Percentiles rank a stretch among this genome's conserved stretches.
These are phyloP conservation scores for Solanum hybrid DNA, from an alignment of 305 asterid species.

Conservation along the genomic window DNA sequence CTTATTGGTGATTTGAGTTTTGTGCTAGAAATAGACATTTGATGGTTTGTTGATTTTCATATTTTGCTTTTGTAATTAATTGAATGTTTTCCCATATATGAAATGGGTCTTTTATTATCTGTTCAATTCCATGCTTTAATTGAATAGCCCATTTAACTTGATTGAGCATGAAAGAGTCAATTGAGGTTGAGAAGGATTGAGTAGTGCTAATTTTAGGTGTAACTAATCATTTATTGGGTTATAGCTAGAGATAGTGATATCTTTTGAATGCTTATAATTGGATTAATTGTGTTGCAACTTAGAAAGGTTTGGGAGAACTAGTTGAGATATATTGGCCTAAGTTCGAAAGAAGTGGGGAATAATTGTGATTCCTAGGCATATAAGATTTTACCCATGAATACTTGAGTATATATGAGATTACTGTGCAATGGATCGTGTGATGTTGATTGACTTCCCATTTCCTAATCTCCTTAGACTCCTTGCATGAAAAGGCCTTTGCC, in stretches of 20 bases:
- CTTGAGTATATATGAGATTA: not conserved
- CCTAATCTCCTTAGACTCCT: not conserved
- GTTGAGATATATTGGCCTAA: not conserved
- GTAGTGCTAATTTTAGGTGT: not conserved
- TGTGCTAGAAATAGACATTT: not conserved
- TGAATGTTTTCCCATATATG: not conserved
- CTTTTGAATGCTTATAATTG: not conserved
- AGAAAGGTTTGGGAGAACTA: not conserved
- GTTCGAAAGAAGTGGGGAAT: not conserved
- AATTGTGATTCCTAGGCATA: not conserved
- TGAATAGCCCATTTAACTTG: not conserved
- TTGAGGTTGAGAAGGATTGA: not conserved
- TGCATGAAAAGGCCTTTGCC: not conserved
- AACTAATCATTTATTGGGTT: not conserved
- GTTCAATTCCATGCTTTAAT: not conserved
- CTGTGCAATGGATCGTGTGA: not conserved
- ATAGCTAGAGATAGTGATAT: not conserved
- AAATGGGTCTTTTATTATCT: not conserved
- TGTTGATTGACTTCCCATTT: not conserved
- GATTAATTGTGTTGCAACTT: not conserved
- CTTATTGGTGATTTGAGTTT: not conserved
- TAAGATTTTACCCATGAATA: not conserved
- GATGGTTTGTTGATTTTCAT: not conserved
- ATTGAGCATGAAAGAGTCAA: not conserved
- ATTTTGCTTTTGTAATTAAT: not conserved